Percentiles rank a stretch among this genome's conserved stretches.
Conservation (phyloP, 2,329 filamentous ascomycete species). For the Stachybotrys chartarum region DNA sequence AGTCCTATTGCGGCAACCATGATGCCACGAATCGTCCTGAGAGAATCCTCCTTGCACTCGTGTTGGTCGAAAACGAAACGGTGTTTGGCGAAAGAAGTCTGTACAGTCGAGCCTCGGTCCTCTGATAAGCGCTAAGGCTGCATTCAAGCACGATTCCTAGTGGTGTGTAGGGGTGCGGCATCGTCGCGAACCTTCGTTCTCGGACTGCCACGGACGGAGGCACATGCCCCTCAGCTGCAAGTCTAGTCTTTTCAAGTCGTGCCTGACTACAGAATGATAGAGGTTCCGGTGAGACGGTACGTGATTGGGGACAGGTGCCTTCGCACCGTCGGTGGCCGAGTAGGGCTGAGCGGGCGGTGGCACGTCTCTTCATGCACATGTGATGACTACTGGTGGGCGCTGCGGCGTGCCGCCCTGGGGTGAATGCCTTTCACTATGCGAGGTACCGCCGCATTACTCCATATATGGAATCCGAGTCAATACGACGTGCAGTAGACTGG, state of each 20-base stretch:
- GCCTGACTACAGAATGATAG: too few relatives aligned
- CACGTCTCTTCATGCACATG: not conserved
- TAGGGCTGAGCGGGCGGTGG: constrained; percentile 1
- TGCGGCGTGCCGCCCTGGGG: not conserved
- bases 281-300: too few relatives aligned
- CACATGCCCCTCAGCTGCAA: too few relatives aligned
- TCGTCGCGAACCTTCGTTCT: not conserved
- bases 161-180: not conserved
- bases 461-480: not conserved
- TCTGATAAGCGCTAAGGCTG: too few relatives aligned
- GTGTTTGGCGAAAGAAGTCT: too few relatives aligned
- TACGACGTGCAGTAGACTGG: not conserved
- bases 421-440: not conserved
- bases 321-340: not conserved
- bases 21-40: not conserved
- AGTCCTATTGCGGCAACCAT: not conserved
- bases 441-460: not conserved
- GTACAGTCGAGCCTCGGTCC: too few relatives aligned
- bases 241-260: too few relatives aligned
- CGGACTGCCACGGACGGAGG: not conserved
- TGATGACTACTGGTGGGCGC: not conserved
- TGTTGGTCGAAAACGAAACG: too few relatives aligned
- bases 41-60: too few relatives aligned
- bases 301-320: too few relatives aligned
- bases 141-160: too few relatives aligned